Percentiles rank a stretch among this genome's conserved stretches.
Conservation (phyloP, 2,329 filamentous ascomycete species). For the Trichoderma oligosporum region DNA sequence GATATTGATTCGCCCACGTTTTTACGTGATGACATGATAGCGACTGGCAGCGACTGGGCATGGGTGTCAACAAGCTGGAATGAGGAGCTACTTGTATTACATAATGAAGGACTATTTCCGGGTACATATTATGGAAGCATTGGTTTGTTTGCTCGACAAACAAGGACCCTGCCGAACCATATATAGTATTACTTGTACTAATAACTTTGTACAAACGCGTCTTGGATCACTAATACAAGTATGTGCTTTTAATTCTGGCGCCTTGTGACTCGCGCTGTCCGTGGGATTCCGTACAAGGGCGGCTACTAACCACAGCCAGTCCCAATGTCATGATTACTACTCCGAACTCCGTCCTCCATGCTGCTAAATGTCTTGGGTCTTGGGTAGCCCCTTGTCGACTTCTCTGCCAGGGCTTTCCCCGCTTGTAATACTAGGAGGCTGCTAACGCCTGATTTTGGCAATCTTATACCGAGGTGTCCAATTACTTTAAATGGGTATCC, state of each 20-base stretch:
- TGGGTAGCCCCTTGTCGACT: no score
- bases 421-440: background rate
- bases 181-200: background rate
- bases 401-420: no score
- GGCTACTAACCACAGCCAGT: conserved; percentile 2
- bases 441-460: background rate
- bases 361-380: no score
- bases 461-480: background rate
- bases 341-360: background rate
- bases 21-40: conserved; percentile 14
- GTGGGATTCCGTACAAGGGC: background rate
- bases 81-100: no score
- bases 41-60: conserved; percentile 6
- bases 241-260: background rate
- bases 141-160: background rate
- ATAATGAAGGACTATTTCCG: no score
- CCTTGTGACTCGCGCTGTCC: background rate
- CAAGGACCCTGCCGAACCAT: no score
- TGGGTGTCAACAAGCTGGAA: conserved; percentile 10
- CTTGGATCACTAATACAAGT: conserved; percentile 5
- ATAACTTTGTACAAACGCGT: background rate
- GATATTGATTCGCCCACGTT: background rate
- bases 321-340: conserved; percentile 2
- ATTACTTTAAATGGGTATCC: no score
- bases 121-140: background rate